These are phyloP conservation scores for Hypoxylon lienhwacheense DNA, from an alignment of 495 filamentous ascomycete genomes.

Conservation along the genomic window DNA sequence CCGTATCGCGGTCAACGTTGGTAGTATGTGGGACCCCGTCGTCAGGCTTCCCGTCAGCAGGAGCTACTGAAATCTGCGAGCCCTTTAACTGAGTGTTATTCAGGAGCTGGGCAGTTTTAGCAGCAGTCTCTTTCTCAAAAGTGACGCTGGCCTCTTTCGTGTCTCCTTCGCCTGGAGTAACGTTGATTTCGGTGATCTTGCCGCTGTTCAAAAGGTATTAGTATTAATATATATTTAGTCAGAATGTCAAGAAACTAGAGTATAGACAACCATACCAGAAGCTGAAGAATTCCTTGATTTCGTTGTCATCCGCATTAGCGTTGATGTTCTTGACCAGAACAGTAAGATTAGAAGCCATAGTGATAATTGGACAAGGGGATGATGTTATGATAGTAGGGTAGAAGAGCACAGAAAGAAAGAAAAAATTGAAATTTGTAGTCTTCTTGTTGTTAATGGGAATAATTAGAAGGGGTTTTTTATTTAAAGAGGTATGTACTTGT, in stretches of 20 bases:
- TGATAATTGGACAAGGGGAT: slow-evolving; percentile 18
- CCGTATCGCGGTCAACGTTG: slow-evolving; percentile 57
- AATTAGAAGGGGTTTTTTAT: too few relatives aligned
- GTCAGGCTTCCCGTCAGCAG: slow-evolving; percentile 65
- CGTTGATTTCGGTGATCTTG: slow-evolving; percentile 80
- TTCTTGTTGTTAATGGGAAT: too few relatives aligned
- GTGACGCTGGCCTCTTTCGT: slow-evolving; percentile 83
- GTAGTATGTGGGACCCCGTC: slow-evolving; percentile 55
- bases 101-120: slow-evolving; percentile 93
- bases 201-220: slow-evolving; percentile 60
- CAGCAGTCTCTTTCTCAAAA: slow-evolving; percentile 93
- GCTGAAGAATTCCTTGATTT: slow-evolving; percentile 95
- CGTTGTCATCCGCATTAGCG: slow-evolving; percentile 75
- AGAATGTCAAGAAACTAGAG: neutral
- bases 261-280: slow-evolving; percentile 72
- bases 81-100: slow-evolving; percentile 91
- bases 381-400: slow-evolving; percentile 15
- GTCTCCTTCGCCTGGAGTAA: slow-evolving; percentile 65
- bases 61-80: slow-evolving; percentile 74
- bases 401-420: too few relatives aligned
- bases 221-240: too few relatives aligned
- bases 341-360: slow-evolving; percentile 45
- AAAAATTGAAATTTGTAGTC: too few relatives aligned
- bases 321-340: slow-evolving; percentile 79
- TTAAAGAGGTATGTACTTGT: too few relatives aligned